Evolutionary conservation across 495 filamentous ascomycete species (phyloP), one percentile per base, ranked within the genome.

Genomic region (Wilcoxina mikolae): DNA sequence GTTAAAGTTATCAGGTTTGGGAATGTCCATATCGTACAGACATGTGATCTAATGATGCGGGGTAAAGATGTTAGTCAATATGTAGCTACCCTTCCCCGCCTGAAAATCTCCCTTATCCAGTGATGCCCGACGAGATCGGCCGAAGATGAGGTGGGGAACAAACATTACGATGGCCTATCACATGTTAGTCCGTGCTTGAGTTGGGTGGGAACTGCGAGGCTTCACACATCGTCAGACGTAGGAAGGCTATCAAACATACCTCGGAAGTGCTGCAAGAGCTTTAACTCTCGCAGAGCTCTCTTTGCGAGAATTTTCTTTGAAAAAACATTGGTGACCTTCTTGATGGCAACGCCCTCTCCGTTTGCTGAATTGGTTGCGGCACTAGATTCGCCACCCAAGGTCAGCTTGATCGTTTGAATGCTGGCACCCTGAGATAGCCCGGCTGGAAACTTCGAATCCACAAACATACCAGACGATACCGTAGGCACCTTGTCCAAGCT

Each of bases 241-340:
- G n/a, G 2, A 29, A 57, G 17, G n/a, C 31, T 3, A 22, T 7
- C 12, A 28, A 27, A 41, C 54, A 54, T 55, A 61, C 91, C 91
- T 66, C 91, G 72, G 76, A 98, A 98, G 67, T 98, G 91, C 73
- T 95, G 93, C 55, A 98, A 76, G 56, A 98, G 78, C 77, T 98
- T 98, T 70, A 98, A 95, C 72, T 98, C 91, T 69, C 93, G 79
- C 73, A 98, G 70, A 51, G 93, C 91, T 60, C 91, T 85, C 77
- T 98, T 98, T 56, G 91, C 91, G 56, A 98, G 74, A 60, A 98
- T 98, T 80, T 96, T 96, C 74, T 98, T 98, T 78, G 88, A 95
- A 76, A 98, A 96, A 56, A 98, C 93, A 83, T 98, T 98, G 71
- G 91, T 98, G 65, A 98, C 86, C 69, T 98, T 98, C 74, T 98